Evolutionary conservation across 805 yeast species (phyloP).

Genomic region (Barnettozyma salicaria): DNA sequence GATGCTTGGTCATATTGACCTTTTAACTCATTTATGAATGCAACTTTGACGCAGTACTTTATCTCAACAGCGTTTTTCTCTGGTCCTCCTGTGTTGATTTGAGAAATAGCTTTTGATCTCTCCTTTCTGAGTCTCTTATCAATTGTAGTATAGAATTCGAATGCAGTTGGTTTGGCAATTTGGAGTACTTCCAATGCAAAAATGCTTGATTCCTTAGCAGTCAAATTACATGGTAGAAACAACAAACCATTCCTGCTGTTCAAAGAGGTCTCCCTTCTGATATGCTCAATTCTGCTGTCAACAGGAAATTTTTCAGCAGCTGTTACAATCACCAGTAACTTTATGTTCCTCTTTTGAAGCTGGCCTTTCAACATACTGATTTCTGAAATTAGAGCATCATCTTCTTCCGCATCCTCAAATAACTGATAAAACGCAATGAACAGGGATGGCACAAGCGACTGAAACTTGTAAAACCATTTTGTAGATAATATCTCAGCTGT

Average conservation of each 20-base stretch:
- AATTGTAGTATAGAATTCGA: constrained; percentile 38
- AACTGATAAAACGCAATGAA: constrained; percentile 41
- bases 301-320: constrained; percentile 25
- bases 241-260: constrained; percentile 41
- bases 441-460: constrained; percentile 40
- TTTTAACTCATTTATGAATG: constrained; percentile 43
- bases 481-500: constrained; percentile 34
- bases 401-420: constrained; percentile 29
- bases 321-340: constrained; percentile 26
- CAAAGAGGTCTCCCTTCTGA: constrained; percentile 39
- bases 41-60: constrained; percentile 46
- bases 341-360: constrained; percentile 27
- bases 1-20: constrained; percentile 43
- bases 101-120: constrained; percentile 24
- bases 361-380: constrained; percentile 30
- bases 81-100: constrained; percentile 1
- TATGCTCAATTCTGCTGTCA: constrained; percentile 29
- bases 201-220: constrained; percentile 32
- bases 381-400: constrained; percentile 33
- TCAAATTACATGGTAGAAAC: constrained; percentile 33
- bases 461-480: constrained; percentile 51
- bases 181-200: constrained; percentile 36
- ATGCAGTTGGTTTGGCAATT: constrained; percentile 34
- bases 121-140: constrained; percentile 38
- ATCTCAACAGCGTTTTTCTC: constrained; percentile 24